Base-by-base conservation (phyloP, 2,329 filamentous ascomycete genomes). In the Dactylellina cionopaga region DNA sequence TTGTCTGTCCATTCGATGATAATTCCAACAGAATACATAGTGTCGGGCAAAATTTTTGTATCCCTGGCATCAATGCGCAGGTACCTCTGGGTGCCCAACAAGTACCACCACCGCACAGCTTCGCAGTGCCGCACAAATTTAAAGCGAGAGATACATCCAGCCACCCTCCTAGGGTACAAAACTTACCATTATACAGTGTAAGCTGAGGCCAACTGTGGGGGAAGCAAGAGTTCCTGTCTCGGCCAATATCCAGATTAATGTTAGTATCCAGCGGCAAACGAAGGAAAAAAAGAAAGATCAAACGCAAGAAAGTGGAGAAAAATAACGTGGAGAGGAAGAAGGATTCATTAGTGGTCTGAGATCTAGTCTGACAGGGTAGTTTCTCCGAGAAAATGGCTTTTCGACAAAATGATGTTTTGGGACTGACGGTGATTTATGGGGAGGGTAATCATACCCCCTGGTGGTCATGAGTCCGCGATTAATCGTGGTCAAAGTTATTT, bases 261-360 rank as follows among this genome's bases (percentile, higher is more conserved):
- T 62, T 49, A 39, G 55, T n/a, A 62, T 46, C 19, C 44, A 58
- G 41, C 51, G 58, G 49, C 52, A 64, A 63, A n/a, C n/a, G n/a
- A n/a, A n/a, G n/a, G n/a, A n/a, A n/a, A n/a, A n/a, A 63, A 31
- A 19, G 2, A 46, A 17, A 52, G 43, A 33, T 27, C n/a, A 46
- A 31, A 54, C 19, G 35, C 35, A 46, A 63, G 24, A 39, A 47
- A 65, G 39, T 64, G 49, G 60, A 64, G 58, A 43, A 43, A 2
- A 37, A 39, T 9, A 70, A 62, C 56, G 65, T 70, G 55, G 66
- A 64, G 41, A 51, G 39, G 33, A 6, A 35, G 31, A 4, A 47
- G 39, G 27, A 19, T 11, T 51, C 41, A 27, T 46, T 63, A 49
- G 56, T 63, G 46, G 58, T 47, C 43, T 64, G 66, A 37, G 66